Base-by-base conservation (phyloP, 208 protist species). In the Phytomonas francai region DNA sequence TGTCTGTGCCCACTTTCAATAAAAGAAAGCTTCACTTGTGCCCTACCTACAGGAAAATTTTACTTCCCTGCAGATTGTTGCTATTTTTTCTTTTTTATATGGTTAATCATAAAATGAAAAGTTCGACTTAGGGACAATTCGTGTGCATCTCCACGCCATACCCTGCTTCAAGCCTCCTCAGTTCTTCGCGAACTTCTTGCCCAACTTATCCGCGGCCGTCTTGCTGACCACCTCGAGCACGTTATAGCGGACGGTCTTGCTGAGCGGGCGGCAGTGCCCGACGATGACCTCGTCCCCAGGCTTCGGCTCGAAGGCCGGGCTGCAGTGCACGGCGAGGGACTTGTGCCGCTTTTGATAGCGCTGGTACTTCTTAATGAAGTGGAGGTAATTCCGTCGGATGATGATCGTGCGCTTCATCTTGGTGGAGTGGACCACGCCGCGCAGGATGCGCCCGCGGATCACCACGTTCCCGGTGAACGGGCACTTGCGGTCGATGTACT, bases 401-500 rank as follows among this genome's bases (percentile, higher is more conserved):
- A 99, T 89, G 76, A 99, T 93, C 54, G 98, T 99, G 79, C 97
- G 87, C 71, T 98, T 87, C 98, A 99, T 99, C 90, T 99, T 99
- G 75, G 79, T 97, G 65, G 97, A 98, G 77, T 97, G 86, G 59
- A 99, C 97, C 69, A 98, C 81, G 76, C 99, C 99, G 67, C 86
- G 90, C 36, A 99, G 81, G 77, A 99, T 98, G 75, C 98, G 93
- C 74, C 99, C 99, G 81, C 99, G 98, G 86, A 99, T 99, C 73
- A 91, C 90, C 65, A 99, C 98, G 74, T 98, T 91, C 74, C 98
- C 98, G 72, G 98, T 99, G 92, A 99, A 99, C 65, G 99, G 99
- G 95, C 99, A 99, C 93, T 99, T 99, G 84, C 99, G 99, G 95
- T 99, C 99, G 81, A 99, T 96, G 91, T 99, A 99, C 64, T 88